These are phyloP conservation scores for Fusarium sp. DNA, from an alignment of 2,329 filamentous ascomycete species.

Conservation along the genomic window DNA sequence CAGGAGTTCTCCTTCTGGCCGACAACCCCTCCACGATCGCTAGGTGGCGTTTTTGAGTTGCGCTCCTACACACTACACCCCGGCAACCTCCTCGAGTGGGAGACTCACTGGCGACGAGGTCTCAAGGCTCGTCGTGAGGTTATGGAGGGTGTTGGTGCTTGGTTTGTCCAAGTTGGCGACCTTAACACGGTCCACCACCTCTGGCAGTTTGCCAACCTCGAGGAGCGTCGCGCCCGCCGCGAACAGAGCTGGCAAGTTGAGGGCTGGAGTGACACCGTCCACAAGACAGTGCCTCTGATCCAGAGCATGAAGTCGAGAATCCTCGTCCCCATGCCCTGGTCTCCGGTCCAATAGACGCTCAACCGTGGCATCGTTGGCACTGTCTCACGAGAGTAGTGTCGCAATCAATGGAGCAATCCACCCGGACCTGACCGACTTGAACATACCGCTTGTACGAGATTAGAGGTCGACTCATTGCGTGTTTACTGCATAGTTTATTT, in stretches of 20 bases:
- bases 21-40: constrained; percentile 86
- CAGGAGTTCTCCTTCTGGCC: constrained; percentile 99
- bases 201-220: constrained; percentile 97
- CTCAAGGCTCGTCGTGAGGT: constrained; percentile 91
- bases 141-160: constrained; percentile 98
- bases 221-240: constrained; percentile 88
- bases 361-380: background rate
- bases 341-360: constrained; percentile 77
- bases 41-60: constrained; percentile 94
- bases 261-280: constrained; percentile 96
- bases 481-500: constrained; percentile 33
- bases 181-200: constrained; percentile 98
- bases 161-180: constrained; percentile 98
- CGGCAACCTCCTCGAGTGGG: constrained; percentile 96
- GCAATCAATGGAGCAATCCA: background rate
- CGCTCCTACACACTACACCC: constrained; percentile 97
- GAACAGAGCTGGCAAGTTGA: constrained; percentile 96
- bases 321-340: constrained; percentile 95
- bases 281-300: constrained; percentile 98
- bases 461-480: constrained; percentile 18
- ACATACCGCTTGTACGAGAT: constrained; percentile 26
- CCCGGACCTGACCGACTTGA: background rate
- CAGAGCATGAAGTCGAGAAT: constrained; percentile 96
- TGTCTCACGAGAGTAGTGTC: constrained; percentile 8
- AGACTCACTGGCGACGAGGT: constrained; percentile 96